phyloP scores from a whole-genome alignment of 177 flowering plant species.

The Vitis hybrid region DNA sequence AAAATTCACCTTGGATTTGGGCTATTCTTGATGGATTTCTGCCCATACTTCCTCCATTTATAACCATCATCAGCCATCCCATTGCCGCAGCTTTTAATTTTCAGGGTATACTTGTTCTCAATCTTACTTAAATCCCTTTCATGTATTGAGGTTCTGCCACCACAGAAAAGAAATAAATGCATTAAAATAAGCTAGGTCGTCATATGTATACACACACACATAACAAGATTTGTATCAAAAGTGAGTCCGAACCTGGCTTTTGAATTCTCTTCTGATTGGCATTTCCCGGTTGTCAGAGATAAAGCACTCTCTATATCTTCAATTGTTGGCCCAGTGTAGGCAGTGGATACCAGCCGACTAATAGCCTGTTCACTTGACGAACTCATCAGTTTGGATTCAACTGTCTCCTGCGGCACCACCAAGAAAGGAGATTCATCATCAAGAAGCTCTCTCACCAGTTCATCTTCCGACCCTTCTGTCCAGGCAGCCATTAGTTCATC shows the following conservation, averaged over 20 bases:
- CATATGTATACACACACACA: no score
- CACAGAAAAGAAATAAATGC: not conserved
- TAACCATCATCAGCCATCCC: conserved; percentile 85
- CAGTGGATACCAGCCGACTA: conserved; percentile 22
- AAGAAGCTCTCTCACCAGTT: conserved; percentile 57
- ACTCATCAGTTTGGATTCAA: conserved; percentile 12
- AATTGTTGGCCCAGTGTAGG: conserved; percentile 58
- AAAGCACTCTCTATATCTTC: conserved; percentile 49
- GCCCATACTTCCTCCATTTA: conserved; percentile 97
- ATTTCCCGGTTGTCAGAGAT: conserved; percentile 17
- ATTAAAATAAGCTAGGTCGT: no score
- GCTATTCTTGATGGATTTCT: conserved; percentile 89
- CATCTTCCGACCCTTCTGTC: conserved; percentile 37
- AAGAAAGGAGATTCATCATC: conserved; percentile 50
- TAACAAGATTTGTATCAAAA: not conserved
- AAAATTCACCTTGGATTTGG: conserved; percentile 68
- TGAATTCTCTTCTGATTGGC: conserved; percentile 19
- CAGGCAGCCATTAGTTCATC: conserved; percentile 29
- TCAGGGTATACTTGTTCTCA: conserved; percentile 72
- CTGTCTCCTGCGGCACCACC: conserved; percentile 15
- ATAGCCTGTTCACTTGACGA: conserved; percentile 7
- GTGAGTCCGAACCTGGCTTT: conserved; percentile 37
- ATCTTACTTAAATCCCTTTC: conserved; percentile 47
- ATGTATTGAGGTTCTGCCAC: conserved; percentile 36
- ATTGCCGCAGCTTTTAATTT: conserved; percentile 61